Percentiles rank a stretch among this genome's conserved stretches.
Evolutionary conservation across 2,329 filamentous ascomycete species (phyloP).

Genomic region (Pseudocercospora crystallina): DNA sequence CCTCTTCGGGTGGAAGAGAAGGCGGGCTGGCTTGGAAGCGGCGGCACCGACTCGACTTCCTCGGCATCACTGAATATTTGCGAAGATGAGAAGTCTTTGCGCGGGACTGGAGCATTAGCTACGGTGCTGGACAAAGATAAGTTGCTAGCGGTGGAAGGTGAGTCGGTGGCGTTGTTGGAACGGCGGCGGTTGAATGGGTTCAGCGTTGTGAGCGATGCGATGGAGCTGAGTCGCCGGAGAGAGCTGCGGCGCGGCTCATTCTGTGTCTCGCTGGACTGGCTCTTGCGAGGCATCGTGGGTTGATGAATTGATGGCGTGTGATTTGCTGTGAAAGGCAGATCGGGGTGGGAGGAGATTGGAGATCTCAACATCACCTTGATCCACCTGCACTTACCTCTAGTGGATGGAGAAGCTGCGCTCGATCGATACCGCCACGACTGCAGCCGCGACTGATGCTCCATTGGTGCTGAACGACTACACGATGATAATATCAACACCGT

Average conservation of each 20-base stretch:
- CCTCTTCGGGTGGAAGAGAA: slow-evolving; percentile 22
- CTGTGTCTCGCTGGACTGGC: slow-evolving; percentile 21
- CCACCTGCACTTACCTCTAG: no score
- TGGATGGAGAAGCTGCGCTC: no score
- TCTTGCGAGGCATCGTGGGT: slow-evolving; percentile 27
- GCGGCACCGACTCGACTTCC: slow-evolving; percentile 14
- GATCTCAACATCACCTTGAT: no score
- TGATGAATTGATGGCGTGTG: neutral
- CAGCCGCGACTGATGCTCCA: no score
- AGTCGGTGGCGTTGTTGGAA: slow-evolving; percentile 23
- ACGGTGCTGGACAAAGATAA: slow-evolving; percentile 26
- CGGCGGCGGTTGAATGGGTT: slow-evolving; percentile 37
- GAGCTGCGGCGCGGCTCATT: slow-evolving; percentile 25
- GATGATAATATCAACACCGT: no score
- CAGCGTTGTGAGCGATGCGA: slow-evolving; percentile 35
- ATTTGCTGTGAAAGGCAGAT: no score
- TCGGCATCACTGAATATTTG: slow-evolving; percentile 9
- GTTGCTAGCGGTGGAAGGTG: slow-evolving; percentile 26
- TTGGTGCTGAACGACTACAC: no score
- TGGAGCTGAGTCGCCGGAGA: slow-evolving; percentile 34
- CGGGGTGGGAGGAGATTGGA: no score
- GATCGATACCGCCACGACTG: no score
- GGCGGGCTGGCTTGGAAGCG: slow-evolving; percentile 4
- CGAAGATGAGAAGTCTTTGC: slow-evolving; percentile 9
- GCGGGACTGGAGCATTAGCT: slow-evolving; percentile 17